These are phyloP conservation scores for Lepidium campestre DNA, from an alignment of 441 rosid genomes.

Conservation along the genomic window DNA sequence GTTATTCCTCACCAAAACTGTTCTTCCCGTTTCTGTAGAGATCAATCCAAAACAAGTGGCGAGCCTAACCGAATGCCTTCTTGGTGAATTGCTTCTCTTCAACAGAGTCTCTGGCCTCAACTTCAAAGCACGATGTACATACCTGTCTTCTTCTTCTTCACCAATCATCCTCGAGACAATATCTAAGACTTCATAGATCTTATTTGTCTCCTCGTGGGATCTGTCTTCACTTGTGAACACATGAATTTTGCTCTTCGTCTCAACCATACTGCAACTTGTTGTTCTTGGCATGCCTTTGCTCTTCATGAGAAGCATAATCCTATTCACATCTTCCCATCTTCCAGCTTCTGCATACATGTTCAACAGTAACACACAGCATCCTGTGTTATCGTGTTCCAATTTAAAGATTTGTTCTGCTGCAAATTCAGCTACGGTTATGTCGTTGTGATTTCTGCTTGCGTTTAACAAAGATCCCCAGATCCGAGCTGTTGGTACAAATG, in stretches of 20 bases:
- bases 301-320: constrained; percentile 45
- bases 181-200: constrained; percentile 42
- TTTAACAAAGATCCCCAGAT: constrained; percentile 59
- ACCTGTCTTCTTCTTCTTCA: constrained; percentile 17
- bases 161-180: constrained; percentile 36
- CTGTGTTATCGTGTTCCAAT: constrained; percentile 46
- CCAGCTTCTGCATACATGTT: constrained; percentile 56
- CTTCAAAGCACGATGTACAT: constrained; percentile 21
- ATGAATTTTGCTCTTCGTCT: constrained; percentile 30
- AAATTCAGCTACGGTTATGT: constrained; percentile 44
- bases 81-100: constrained; percentile 29
- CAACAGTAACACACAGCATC: constrained; percentile 48
- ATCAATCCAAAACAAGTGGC: constrained; percentile 58
- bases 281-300: constrained; percentile 45
- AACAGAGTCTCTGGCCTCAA: constrained; percentile 33
- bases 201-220: constrained; percentile 26
- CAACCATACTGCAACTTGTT: constrained; percentile 32
- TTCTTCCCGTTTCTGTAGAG: constrained; percentile 38
- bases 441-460: constrained; percentile 43
- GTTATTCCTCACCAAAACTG: constrained; percentile 49
- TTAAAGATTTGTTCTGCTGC: constrained; percentile 37
- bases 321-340: constrained; percentile 47
- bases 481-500: constrained; percentile 41
- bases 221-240: constrained; percentile 45
- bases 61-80: constrained; percentile 47